Evolutionary conservation across 1,284 basidiomycete genomes (phyloP).

Genomic region (Fomitopsis pinicola): DNA sequence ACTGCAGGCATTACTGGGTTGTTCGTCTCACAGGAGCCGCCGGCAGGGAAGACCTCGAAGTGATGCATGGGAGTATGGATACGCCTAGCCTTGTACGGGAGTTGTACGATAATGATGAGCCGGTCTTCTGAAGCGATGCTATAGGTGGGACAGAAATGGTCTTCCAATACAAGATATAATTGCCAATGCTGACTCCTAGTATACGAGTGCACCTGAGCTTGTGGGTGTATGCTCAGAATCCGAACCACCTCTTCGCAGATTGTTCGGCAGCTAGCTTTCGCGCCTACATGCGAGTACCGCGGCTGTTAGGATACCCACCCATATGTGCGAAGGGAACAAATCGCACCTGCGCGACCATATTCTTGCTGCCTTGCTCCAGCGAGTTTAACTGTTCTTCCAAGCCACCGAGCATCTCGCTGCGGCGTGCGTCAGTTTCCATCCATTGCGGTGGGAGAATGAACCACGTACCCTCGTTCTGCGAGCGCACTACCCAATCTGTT

Average conservation of each 20-base stretch:
- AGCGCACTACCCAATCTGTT: conserved; percentile 49
- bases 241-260: conserved; percentile 8
- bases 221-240: conserved; percentile 1
- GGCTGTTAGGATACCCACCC: not conserved
- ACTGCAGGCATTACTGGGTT: conserved; percentile 36
- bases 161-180: not conserved
- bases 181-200: no score
- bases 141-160: not conserved
- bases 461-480: conserved; percentile 57
- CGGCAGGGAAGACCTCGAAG: conserved; percentile 13
- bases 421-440: not conserved
- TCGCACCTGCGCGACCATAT: conserved; percentile 58
- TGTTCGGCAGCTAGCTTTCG: conserved; percentile 10
- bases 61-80: not conserved
- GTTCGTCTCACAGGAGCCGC: conserved; percentile 23
- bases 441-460: not conserved
- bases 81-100: not conserved
- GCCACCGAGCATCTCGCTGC: conserved; percentile 53
- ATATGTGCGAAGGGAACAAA: not conserved
- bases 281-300: conserved; percentile 1
- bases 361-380: conserved; percentile 58
- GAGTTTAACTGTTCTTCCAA: conserved; percentile 60
- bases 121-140: not conserved
- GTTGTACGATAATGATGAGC: not conserved
- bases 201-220: not conserved